Conservation (phyloP, 345 rosid species). For the Trapa bicornis region DNA sequence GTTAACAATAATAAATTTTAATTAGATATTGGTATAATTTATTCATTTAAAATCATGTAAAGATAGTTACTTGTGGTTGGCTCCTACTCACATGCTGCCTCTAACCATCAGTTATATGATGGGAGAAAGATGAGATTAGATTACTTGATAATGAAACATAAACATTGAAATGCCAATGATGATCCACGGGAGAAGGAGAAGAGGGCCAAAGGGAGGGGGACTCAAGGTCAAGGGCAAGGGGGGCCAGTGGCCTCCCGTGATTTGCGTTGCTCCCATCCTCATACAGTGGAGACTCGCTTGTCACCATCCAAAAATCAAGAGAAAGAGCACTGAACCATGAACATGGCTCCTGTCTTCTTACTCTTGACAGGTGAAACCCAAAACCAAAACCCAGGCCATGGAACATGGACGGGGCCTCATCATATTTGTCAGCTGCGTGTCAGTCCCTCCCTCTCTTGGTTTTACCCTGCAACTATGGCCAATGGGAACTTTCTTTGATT, state of each 20-base stretch:
- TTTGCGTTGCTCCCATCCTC: constrained; percentile 16
- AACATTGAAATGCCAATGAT: no score
- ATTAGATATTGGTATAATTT: no score
- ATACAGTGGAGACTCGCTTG: not conserved
- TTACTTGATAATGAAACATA: no score
- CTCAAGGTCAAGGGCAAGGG: not conserved
- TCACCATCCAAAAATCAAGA: not conserved
- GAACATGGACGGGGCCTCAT: not conserved
- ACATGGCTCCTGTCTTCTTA: not conserved
- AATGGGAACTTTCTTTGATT: not conserved
- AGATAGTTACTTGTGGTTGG: no score
- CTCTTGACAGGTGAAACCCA: not conserved
- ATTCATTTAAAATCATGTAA: no score
- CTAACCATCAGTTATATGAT: no score
- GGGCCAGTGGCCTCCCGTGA: constrained; percentile 25
- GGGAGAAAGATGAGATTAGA: no score
- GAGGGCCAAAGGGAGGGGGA: no score
- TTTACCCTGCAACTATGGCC: not conserved
- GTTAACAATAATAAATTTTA: no score
- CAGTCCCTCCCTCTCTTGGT: not conserved
- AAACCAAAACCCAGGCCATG: not conserved
- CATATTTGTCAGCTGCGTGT: not conserved
- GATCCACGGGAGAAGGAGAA: no score
- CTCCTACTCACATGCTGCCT: no score
- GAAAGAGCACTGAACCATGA: not conserved